Evolutionary conservation across 768 basidiomycete species (phyloP).

Genomic region (Leccinum broughii): DNA sequence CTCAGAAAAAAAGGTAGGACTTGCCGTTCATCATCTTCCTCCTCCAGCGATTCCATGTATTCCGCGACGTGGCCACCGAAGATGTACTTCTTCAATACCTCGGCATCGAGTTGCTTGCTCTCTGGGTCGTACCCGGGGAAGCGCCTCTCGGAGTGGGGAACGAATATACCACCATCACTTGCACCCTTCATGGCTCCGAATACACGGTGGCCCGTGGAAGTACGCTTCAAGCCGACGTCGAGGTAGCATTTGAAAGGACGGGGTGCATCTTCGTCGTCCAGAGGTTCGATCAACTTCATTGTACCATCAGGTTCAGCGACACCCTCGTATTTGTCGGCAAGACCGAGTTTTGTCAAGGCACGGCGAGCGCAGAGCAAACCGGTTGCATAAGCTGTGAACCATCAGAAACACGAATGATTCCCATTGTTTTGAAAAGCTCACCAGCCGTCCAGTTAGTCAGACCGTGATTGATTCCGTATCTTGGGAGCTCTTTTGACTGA

Average conservation of each 20-base stretch:
- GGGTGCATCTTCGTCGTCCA: slow-evolving; percentile 91
- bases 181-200: slow-evolving; percentile 99
- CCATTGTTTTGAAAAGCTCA: slow-evolving; percentile 33
- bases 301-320: slow-evolving; percentile 89
- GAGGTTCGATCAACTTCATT: slow-evolving; percentile 74
- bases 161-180: slow-evolving; percentile 94
- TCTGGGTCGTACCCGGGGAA: slow-evolving; percentile 98
- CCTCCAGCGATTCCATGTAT: slow-evolving; percentile 99
- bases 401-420: background rate
- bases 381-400: slow-evolving; percentile 82
- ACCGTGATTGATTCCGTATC: slow-evolving; percentile 97
- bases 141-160: slow-evolving; percentile 96
- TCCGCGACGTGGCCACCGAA: slow-evolving; percentile 96
- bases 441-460: slow-evolving; percentile 99
- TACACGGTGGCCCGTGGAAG: slow-evolving; percentile 94
- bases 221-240: slow-evolving; percentile 97
- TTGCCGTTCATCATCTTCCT: slow-evolving; percentile 97
- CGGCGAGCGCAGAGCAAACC: slow-evolving; percentile 95
- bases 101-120: slow-evolving; percentile 88
- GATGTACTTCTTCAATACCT: slow-evolving; percentile 97
- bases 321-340: slow-evolving; percentile 98
- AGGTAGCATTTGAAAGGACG: slow-evolving; percentile 99
- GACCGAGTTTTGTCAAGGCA: slow-evolving; percentile 90
- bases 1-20: slow-evolving; percentile 21
- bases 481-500: slow-evolving; percentile 86